phyloP scores from a whole-genome alignment of 139 green algal genomes.

The Nannochloris sp. region DNA sequence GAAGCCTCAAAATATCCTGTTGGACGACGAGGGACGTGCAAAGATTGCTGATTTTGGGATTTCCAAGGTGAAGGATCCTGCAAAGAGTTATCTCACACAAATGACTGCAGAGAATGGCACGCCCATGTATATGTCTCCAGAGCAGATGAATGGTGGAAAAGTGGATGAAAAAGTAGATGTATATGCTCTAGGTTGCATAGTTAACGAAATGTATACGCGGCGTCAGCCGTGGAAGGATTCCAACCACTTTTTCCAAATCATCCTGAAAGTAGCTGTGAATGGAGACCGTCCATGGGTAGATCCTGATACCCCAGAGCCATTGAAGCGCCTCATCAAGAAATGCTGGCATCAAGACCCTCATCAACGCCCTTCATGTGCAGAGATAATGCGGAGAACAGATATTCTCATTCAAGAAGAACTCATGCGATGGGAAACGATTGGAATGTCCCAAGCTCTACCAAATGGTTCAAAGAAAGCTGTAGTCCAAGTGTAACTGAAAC shows the following conservation, averaged over 20 bases:
- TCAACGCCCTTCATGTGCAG: conserved; percentile 34
- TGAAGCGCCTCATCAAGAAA: conserved; percentile 43
- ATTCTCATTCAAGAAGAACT: conserved; percentile 36
- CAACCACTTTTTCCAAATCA: conserved; percentile 51
- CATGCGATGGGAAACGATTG: conserved; percentile 14
- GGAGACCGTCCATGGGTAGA: conserved; percentile 39
- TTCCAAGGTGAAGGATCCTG: conserved; percentile 58
- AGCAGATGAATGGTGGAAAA: conserved; percentile 68
- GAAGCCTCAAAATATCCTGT: conserved; percentile 72
- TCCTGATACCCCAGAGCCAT: conserved; percentile 32
- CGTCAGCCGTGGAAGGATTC: conserved; percentile 40
- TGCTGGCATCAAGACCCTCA: conserved; percentile 56
- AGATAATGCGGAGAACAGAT: conserved; percentile 41
- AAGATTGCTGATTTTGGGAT: conserved; percentile 87
- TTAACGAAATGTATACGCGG: conserved; percentile 44
- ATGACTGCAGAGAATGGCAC: conserved; percentile 71
- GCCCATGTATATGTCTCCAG: conserved; percentile 63
- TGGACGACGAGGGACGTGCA: conserved; percentile 43
- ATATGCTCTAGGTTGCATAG: conserved; percentile 43
- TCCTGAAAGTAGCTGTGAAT: conserved; percentile 49
- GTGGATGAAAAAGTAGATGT: conserved; percentile 70
- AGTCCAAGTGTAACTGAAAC: too few species aligned
- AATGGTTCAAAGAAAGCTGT: background rate
- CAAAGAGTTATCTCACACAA: conserved; percentile 58
- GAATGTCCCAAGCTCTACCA: conserved; percentile 2